Evolutionary conservation across 2,329 filamentous ascomycete genomes (phyloP).

Genomic region (Clathrospora elynae): DNA sequence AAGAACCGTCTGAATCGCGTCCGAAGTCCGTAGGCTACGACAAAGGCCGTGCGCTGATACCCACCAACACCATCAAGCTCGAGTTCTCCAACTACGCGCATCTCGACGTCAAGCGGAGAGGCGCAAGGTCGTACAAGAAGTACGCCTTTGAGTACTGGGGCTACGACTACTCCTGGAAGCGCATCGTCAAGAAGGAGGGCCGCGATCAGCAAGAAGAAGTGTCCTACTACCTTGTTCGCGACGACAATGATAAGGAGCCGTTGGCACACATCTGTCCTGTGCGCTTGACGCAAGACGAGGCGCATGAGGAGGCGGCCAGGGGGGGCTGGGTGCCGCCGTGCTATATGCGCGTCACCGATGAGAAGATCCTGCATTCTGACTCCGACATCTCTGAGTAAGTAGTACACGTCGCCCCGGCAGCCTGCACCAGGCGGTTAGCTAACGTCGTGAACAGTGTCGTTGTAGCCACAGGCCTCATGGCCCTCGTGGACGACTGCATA

Average conservation of each 20-base stretch:
- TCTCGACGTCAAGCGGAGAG: conserved; percentile 76
- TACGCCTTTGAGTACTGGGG: conserved; percentile 98
- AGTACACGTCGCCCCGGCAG: not conserved
- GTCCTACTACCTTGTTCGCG: conserved; percentile 79
- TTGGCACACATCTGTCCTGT: conserved; percentile 88
- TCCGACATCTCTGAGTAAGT: conserved; percentile 89
- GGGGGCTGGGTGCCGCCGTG: conserved; percentile 91
- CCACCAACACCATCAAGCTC: conserved; percentile 81
- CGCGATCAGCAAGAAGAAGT: conserved; percentile 60
- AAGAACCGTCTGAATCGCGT: conserved; percentile 29
- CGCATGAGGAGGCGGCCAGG: conserved; percentile 71
- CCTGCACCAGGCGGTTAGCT: conserved; percentile 18
- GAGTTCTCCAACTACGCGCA: conserved; percentile 98
- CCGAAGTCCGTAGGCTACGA: conserved; percentile 43
- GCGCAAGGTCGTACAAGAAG: conserved; percentile 68
- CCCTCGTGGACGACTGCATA: conserved; percentile 90
- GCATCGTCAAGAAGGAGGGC: conserved; percentile 70
- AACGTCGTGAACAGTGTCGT: conserved; percentile 68
- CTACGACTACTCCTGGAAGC: conserved; percentile 80
- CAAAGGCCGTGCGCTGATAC: conserved; percentile 51
- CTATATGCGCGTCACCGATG: conserved; percentile 86
- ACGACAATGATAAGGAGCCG: conserved; percentile 62
- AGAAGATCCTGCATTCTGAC: conserved; percentile 67
- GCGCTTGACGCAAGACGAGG: conserved; percentile 71
- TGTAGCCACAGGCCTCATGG: conserved; percentile 84